Base-by-base conservation (phyloP, 2,329 filamentous ascomycete species). In the Fusarium setosum region DNA sequence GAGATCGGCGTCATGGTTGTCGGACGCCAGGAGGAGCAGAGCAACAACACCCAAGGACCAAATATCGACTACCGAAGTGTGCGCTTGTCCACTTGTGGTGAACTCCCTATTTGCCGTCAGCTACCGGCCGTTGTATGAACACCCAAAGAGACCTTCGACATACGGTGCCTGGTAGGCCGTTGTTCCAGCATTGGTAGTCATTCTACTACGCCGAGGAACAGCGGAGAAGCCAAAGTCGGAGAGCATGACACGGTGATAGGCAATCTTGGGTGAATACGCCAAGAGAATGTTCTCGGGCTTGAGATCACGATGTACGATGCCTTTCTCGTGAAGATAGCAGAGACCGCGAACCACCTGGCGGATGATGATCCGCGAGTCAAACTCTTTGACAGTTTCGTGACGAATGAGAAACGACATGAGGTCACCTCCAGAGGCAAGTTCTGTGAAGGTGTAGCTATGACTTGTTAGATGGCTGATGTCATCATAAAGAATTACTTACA, bases 251-350 rank as follows among this genome's bases (percentile, higher is more conserved):
- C 84, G 77, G 49, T 77, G 75, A 38, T 82, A 80, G 3, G 75
- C 73, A 11, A 78, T 72, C 23, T 76, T 79, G 0, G 82, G 81
- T 3, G 82, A 83, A 13, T 78, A 79, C 0, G 80, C 80, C 55
- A 85, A 76, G 11, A 87, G 79, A 4, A 87, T 77, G 37, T 86
- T 87, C 65, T 86, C 84, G 0, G 81, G 83, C 61, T 87, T 87
- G 26, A 87, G 73, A 54, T 87, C 85, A 2, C 84, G 80, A 67
- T 87, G 85, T 0, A 83, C 79, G 7, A 87, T 78, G 0, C 80
- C 79, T 38, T 82, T 82, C n/a, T 69, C 66, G 62, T 86, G 85
- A 7, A 86, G 78, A 63, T 84, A 85, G 3, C 66, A 59, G 2
- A 86, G 72, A 1, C 78, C 84, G 6, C 76, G 75, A 2, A 84